Percentiles rank a stretch among this genome's conserved stretches.
Evolutionary conservation across 345 rosid species (phyloP).

Genomic region (Physaria fendleri): DNA sequence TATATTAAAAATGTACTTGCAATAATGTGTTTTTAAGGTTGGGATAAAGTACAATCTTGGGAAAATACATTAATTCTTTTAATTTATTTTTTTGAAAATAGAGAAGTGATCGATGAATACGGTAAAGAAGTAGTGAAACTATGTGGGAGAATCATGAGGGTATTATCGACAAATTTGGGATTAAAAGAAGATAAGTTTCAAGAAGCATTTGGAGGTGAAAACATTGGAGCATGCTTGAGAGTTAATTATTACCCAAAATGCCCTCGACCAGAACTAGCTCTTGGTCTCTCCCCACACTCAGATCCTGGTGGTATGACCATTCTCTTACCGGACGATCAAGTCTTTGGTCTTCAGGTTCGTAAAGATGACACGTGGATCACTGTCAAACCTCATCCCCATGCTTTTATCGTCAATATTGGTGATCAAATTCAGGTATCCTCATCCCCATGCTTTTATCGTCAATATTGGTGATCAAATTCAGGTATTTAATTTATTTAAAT

Average conservation of each 20-base stretch:
- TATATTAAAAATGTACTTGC: too few species aligned
- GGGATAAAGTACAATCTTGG: not conserved
- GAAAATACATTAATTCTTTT: not conserved
- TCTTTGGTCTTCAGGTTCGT: conserved; percentile 78
- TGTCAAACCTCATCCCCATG: conserved; percentile 75
- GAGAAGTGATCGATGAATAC: conserved; percentile 72
- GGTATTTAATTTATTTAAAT: conserved; percentile 36
- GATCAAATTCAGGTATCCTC: conserved; percentile 95
- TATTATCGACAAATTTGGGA: conserved; percentile 62
- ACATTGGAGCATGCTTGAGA: conserved; percentile 70
- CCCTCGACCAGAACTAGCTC: conserved; percentile 82
- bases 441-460: conserved; percentile 69
- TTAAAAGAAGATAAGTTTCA: conserved; percentile 45
- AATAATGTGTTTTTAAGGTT: not conserved
- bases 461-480: conserved; percentile 94
- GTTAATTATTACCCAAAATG: conserved; percentile 89
- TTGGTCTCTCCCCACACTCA: conserved; percentile 82
- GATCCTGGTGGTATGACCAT: conserved; percentile 93
- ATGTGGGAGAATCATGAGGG: conserved; percentile 61
- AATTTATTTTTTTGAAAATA: conserved; percentile 8
- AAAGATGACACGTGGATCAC: conserved; percentile 62
- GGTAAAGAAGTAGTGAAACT: conserved; percentile 53
- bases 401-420: conserved; percentile 84
- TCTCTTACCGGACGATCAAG: conserved; percentile 66
- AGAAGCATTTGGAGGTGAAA: conserved; percentile 66